Evolutionary conservation across 768 basidiomycete genomes (phyloP).

Genomic region (Cyathus striatus): DNA sequence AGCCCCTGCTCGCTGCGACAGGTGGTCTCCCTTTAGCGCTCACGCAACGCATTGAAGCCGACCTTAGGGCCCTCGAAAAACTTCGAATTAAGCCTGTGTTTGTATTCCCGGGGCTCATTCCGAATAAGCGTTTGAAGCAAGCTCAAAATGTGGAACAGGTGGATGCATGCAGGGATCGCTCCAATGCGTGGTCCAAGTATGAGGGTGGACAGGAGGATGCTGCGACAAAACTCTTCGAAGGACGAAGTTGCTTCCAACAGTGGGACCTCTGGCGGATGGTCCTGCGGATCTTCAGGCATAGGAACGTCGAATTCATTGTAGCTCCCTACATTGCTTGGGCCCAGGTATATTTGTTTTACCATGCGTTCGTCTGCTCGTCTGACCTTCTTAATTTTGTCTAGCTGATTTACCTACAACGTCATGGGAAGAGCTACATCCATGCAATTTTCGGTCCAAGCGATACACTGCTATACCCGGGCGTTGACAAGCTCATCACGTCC

Average conservation of each 20-base stretch:
- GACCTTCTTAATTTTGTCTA: conserved; percentile 49
- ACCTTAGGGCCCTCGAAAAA: conserved; percentile 87
- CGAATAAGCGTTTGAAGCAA: conserved; percentile 69
- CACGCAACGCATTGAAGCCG: conserved; percentile 82
- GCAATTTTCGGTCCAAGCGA: conserved; percentile 91
- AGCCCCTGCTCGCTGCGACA: conserved; percentile 90
- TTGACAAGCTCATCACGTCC: conserved; percentile 87
- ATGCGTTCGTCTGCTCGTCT: conserved; percentile 66
- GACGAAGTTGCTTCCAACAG: conserved; percentile 63
- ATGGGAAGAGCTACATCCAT: conserved; percentile 91
- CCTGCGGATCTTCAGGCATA: conserved; percentile 86
- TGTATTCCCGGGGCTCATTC: conserved; percentile 87
- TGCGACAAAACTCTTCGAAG: conserved; percentile 81
- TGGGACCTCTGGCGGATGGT: conserved; percentile 96
- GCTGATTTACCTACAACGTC: conserved; percentile 93
- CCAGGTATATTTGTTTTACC: conserved; percentile 57
- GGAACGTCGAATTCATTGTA: conserved; percentile 93
- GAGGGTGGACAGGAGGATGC: conserved; percentile 89
- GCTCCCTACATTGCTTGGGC: conserved; percentile 96
- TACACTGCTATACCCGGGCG: conserved; percentile 78
- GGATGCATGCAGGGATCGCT: conserved; percentile 70
- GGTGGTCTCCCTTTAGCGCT: conserved; percentile 92
- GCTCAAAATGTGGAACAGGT: conserved; percentile 51
- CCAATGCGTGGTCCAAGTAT: conserved; percentile 90
- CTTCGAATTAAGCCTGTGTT: conserved; percentile 97